Evolutionary conservation across 257 asterid species (phyloP).

Genomic region (Plantago elongata): DNA sequence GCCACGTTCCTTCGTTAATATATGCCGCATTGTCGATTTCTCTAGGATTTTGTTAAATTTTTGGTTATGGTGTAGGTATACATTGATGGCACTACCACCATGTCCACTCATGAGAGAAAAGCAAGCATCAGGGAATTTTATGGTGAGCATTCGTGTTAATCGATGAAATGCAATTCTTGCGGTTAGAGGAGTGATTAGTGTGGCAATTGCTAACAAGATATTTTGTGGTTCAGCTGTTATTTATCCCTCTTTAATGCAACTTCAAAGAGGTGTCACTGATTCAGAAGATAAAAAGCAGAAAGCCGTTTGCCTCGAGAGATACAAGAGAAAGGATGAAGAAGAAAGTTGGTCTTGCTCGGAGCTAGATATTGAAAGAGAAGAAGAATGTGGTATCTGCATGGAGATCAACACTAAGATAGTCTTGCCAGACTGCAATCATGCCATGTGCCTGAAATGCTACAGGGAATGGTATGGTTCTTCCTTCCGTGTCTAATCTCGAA

Average conservation of each 20-base stretch:
- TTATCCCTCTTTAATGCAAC: constrained; percentile 87
- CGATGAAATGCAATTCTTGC: constrained; percentile 3
- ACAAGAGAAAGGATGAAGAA: constrained; percentile 70
- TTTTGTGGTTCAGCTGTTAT: constrained; percentile 60
- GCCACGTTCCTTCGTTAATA: constrained; percentile 3
- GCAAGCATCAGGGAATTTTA: constrained; percentile 92
- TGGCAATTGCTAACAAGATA: constrained; percentile 21
- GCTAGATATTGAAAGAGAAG: constrained; percentile 77
- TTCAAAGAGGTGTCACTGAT: constrained; percentile 75
- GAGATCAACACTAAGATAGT: constrained; percentile 78
- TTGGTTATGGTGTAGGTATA: constrained; percentile 58
- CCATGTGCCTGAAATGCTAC: constrained; percentile 92
- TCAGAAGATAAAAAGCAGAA: constrained; percentile 83
- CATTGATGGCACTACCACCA: constrained; percentile 92
- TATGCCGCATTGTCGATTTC: not conserved
- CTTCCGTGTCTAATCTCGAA: not conserved
- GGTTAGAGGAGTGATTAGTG: not conserved
- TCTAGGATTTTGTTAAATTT: not conserved
- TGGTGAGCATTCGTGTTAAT: constrained; percentile 41
- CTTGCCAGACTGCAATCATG: constrained; percentile 80
- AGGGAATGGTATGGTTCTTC: constrained; percentile 64
- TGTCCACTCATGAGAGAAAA: constrained; percentile 91
- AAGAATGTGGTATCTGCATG: constrained; percentile 98
- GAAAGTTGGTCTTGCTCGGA: constrained; percentile 47
- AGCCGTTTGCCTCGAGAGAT: constrained; percentile 70